Base-by-base conservation (phyloP, 1,284 basidiomycete species). In the Ganoderma sinense region DNA sequence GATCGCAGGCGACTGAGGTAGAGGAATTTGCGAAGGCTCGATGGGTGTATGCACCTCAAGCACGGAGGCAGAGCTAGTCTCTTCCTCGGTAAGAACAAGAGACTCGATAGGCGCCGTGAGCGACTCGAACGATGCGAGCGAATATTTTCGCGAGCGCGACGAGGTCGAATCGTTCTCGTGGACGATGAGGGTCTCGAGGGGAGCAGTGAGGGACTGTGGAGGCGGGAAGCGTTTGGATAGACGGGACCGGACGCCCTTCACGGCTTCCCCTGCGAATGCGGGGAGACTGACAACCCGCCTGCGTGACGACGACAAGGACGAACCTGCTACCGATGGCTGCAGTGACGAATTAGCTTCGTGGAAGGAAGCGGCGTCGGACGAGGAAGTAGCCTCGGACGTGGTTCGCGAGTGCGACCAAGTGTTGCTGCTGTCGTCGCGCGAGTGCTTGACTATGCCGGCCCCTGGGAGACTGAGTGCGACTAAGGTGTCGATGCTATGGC, bases 41-140 rank as follows among this genome's bases (percentile, higher is more conserved):
- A 36, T 18, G 23, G 29, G 4, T 20, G 31, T 56, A 56, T 56
- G 53, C 53, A 23, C n/a, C 59, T 61, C 29, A n/a, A 58, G 36
- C 4, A n/a, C 16, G 23, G 40, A 23, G 13, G 13, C 14, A 1
- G 48, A 36, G 10, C 51, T 8, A 2, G 48, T 51, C 48, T 59
- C 45, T 29, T 62, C 43, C 51, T 67, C 62, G 40, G 18, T 4
- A 0, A 68, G 61, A 31, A 71, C 65, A 48, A 69, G 65, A 2
- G 67, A 56, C 45, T 71, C 70, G 18, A 71, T 43, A 1, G 72
- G 72, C n/a, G 72, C 69, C 2, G 72, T 73, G 33, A 73, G 65
- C 29, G 70, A 68, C 64, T 71, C 66, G 33, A 69, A 43, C 0
- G 72, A 70, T 4, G 59, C 62, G 16, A 70, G 41, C 2, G 69